Evolutionary conservation across 441 rosid genomes (phyloP).

Genomic region (Populus hybrid): DNA sequence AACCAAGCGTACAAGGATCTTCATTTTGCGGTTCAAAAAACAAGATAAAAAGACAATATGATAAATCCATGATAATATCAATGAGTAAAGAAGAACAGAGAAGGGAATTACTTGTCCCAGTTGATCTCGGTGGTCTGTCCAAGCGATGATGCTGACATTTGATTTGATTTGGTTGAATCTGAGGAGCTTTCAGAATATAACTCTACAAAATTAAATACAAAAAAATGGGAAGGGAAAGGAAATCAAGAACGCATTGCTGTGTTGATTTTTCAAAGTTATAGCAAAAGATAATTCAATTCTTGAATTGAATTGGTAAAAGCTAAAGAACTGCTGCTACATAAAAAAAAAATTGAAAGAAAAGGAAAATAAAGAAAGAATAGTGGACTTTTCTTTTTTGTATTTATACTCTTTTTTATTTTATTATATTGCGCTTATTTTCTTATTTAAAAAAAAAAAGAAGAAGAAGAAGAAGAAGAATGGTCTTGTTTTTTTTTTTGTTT

Average conservation of each 20-base stretch:
- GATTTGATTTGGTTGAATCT: not conserved
- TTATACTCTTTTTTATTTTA: too few relatives aligned
- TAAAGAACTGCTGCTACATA: not conserved
- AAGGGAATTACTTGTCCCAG: slow-evolving; percentile 69
- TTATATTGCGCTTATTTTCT: too few relatives aligned
- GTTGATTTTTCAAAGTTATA: slow-evolving; percentile 4
- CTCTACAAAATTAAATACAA: not conserved
- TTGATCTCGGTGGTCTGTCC: slow-evolving; percentile 72
- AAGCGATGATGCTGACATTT: slow-evolving; percentile 39
- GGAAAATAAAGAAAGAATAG: too few relatives aligned
- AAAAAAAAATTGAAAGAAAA: too few relatives aligned
- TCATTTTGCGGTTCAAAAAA: not conserved
- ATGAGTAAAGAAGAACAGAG: not conserved
- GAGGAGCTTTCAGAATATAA: slow-evolving; percentile 9
- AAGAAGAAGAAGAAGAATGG: too few relatives aligned
- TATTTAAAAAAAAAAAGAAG: too few relatives aligned
- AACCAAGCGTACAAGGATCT: not conserved
- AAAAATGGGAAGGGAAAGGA: not conserved
- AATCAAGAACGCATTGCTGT: slow-evolving; percentile 20
- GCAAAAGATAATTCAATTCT: not conserved
- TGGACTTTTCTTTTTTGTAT: too few relatives aligned
- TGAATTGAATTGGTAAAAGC: not conserved
- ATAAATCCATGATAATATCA: not conserved
- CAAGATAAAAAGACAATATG: not conserved
- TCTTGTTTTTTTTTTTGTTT: not conserved